Evolutionary conservation across 495 filamentous ascomycete species (phyloP).

Genomic region (Penicillium bovifimosum): DNA sequence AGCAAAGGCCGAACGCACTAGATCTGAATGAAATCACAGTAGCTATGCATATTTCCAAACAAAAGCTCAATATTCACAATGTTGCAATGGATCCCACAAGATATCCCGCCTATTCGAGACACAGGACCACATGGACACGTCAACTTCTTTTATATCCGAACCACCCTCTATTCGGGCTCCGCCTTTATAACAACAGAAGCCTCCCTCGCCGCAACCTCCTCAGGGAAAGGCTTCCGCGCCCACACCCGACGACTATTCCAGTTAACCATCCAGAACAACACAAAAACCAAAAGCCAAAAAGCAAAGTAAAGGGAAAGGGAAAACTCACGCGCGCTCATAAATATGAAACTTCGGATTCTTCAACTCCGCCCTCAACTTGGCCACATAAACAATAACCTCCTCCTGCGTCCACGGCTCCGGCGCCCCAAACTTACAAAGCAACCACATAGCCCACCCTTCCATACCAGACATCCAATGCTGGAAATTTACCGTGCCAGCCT

Average conservation of each 20-base stretch:
- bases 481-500: slow-evolving; percentile 17
- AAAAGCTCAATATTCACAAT: too few relatives aligned
- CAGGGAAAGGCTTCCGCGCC: slow-evolving; percentile 38
- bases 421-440: slow-evolving; percentile 20
- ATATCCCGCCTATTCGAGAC: too few relatives aligned
- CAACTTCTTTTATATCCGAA: background rate
- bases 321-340: slow-evolving; percentile 16
- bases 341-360: slow-evolving; percentile 18
- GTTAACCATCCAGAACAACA: background rate
- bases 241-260: slow-evolving; percentile 8
- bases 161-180: background rate
- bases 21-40: too few relatives aligned
- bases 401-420: slow-evolving; percentile 22
- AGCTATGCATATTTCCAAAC: too few relatives aligned
- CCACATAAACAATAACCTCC: slow-evolving; percentile 21
- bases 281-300: background rate
- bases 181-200: background rate
- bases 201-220: slow-evolving; percentile 54
- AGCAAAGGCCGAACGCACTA: too few relatives aligned
- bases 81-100: too few relatives aligned
- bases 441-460: slow-evolving; percentile 25
- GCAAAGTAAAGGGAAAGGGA: too few relatives aligned
- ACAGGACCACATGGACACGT: too few relatives aligned
- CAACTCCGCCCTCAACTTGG: slow-evolving; percentile 17
- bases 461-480: slow-evolving; percentile 22